These are phyloP conservation scores for Coemansia sp. DNA, from an alignment of 192 early-diverging fungal species.

Conservation along the genomic window DNA sequence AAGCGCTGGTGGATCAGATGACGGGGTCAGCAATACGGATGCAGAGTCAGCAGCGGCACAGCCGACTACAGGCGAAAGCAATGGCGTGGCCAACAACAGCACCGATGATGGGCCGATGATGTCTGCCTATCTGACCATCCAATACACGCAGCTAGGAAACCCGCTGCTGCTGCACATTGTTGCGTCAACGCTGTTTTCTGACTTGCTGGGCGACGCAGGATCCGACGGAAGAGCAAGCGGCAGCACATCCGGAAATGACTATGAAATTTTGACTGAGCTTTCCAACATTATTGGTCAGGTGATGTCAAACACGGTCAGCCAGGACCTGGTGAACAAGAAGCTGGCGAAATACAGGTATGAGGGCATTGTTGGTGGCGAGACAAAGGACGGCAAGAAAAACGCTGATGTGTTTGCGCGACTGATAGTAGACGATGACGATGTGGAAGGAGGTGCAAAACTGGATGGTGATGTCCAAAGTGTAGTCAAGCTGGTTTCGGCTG, in stretches of 20 bases:
- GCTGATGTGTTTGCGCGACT: conserved; percentile 13
- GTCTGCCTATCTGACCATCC: conserved; percentile 42
- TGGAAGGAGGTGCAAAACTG: neutral
- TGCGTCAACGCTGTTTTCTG: conserved; percentile 41
- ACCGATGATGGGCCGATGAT: conserved; percentile 20
- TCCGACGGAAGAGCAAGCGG: neutral
- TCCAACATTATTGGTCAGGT: conserved; percentile 46
- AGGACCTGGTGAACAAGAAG: conserved; percentile 39
- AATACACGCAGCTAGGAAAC: conserved; percentile 38
- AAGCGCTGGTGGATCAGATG: neutral
- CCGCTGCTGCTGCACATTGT: conserved; percentile 41
- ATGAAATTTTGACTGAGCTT: conserved; percentile 48
- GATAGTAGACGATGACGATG: neutral
- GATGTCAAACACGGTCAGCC: conserved; percentile 29
- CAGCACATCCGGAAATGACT: conserved; percentile 26
- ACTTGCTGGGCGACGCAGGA: conserved; percentile 15
- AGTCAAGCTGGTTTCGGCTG: conserved; percentile 34
- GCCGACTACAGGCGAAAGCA: neutral
- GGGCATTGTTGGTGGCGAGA: conserved; percentile 1
- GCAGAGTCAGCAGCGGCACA: neutral
- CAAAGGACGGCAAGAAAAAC: neutral
- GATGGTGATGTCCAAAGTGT: neutral
- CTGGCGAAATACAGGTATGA: conserved; percentile 30
- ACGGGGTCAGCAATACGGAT: neutral
- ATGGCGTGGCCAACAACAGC: conserved; percentile 1